Evolutionary conservation across 176 grass and related monocot species (phyloP).

Genomic region (Oryza rufipogon): DNA sequence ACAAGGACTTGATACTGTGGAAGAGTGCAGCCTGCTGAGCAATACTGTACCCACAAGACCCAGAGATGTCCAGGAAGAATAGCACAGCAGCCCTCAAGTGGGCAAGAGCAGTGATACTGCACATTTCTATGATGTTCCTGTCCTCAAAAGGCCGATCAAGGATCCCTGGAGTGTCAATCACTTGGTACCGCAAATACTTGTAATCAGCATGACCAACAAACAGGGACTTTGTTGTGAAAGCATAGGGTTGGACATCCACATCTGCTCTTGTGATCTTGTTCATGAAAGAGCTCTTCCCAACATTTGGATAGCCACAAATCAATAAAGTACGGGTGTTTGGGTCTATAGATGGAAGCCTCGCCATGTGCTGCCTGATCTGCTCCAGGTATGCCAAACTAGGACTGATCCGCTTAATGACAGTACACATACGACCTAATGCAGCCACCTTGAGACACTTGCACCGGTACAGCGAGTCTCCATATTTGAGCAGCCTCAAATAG

Average conservation of each 20-base stretch:
- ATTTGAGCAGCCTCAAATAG: conserved; percentile 71
- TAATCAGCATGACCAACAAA: conserved; percentile 85
- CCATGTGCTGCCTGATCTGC: conserved; percentile 76
- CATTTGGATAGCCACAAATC: conserved; percentile 68
- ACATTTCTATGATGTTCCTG: conserved; percentile 67
- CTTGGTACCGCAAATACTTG: conserved; percentile 81
- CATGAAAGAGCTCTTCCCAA: conserved; percentile 70
- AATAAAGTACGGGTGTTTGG: conserved; percentile 64
- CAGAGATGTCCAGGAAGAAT: conserved; percentile 75
- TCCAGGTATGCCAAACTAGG: conserved; percentile 83
- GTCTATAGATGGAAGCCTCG: conserved; percentile 78
- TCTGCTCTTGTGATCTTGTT: conserved; percentile 83
- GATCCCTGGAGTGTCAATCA: conserved; percentile 86
- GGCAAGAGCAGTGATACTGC: conserved; percentile 61
- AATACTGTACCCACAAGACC: conserved; percentile 79
- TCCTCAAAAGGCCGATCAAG: conserved; percentile 71
- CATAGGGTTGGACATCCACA: conserved; percentile 75
- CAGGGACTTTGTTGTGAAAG: conserved; percentile 61
- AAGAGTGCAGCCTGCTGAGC: conserved; percentile 78
- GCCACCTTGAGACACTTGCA: conserved; percentile 82
- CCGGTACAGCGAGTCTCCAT: conserved; percentile 66
- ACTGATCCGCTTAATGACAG: conserved; percentile 66
- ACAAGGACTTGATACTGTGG: conserved; percentile 81
- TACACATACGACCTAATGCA: conserved; percentile 68
- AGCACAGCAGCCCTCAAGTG: conserved; percentile 65